Evolutionary conservation across 2,329 filamentous ascomycete species (phyloP).

Genomic region (Venturia pyrina): DNA sequence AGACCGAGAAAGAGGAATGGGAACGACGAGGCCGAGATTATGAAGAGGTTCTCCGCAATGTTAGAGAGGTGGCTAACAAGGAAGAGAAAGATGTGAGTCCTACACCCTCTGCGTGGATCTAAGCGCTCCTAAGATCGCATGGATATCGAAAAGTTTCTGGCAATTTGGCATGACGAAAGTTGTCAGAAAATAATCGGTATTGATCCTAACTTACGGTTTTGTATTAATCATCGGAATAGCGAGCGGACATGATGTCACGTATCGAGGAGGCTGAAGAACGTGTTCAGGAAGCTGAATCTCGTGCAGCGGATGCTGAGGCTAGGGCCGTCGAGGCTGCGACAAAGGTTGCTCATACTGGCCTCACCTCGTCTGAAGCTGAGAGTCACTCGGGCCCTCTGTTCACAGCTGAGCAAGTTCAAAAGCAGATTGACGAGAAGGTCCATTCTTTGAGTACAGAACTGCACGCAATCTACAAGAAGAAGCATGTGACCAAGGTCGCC

Average conservation of each 20-base stretch:
- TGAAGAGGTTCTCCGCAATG: conserved; percentile 67
- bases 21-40: conserved; percentile 78
- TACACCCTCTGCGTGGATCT: background rate
- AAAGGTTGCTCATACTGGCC: conserved; percentile 30
- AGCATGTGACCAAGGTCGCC: conserved; percentile 92
- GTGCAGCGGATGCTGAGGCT: conserved; percentile 59
- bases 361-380: background rate
- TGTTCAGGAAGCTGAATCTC: conserved; percentile 62
- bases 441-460: conserved; percentile 66
- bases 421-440: conserved; percentile 82
- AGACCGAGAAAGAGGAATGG: conserved; percentile 71
- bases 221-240: conserved; percentile 31
- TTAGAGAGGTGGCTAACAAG: conserved; percentile 70
- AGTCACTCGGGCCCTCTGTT: conserved; percentile 29
- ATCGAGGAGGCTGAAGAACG: conserved; percentile 64
- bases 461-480: conserved; percentile 88
- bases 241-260: conserved; percentile 65
- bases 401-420: conserved; percentile 36
- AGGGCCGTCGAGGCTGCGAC: conserved; percentile 43
- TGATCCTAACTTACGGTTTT: background rate
- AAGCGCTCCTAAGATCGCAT: background rate
- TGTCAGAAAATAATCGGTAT: too few species aligned
- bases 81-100: conserved; percentile 48
- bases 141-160: background rate
- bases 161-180: background rate